These are phyloP conservation scores for Nicotiana undulata DNA, from an alignment of 257 asterid genomes.

Conservation along the genomic window DNA sequence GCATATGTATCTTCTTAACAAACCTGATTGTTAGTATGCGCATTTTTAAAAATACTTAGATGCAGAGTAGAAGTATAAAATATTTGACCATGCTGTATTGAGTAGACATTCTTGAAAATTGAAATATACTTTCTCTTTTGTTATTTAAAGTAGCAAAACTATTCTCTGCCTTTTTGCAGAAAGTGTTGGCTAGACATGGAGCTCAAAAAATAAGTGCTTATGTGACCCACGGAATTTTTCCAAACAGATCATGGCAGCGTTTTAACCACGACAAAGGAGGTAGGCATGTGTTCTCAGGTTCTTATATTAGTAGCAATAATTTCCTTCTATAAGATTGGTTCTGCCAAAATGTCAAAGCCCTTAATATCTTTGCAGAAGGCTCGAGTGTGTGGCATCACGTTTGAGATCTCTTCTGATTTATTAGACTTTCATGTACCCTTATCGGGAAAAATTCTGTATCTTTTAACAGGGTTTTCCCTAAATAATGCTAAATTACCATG, in stretches of 20 bases:
- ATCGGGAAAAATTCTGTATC: too few species aligned
- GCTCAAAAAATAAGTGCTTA: slow-evolving; percentile 85
- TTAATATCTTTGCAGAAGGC: too few species aligned
- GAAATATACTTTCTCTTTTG: not conserved
- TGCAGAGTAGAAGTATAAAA: not conserved
- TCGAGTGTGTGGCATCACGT: not conserved
- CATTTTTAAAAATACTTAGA: not conserved
- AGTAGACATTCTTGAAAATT: not conserved
- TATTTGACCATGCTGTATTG: not conserved
- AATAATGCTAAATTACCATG: not conserved
- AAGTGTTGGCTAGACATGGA: slow-evolving; percentile 93
- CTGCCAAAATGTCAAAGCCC: not conserved
- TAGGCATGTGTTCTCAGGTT: slow-evolving; percentile 8
- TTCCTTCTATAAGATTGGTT: slow-evolving; percentile 9
- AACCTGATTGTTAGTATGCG: not conserved
- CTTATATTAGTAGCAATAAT: not conserved
- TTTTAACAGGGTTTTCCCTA: not conserved
- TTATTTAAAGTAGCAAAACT: not conserved
- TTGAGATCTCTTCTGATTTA: not conserved
- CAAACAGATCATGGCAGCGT: slow-evolving; percentile 88
- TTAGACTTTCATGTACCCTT: not conserved
- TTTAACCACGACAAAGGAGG: slow-evolving; percentile 78
- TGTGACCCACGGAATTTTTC: slow-evolving; percentile 93
- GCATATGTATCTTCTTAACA: not conserved
- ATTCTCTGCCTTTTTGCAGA: slow-evolving; percentile 32